Base-by-base conservation (phyloP, 768 basidiomycete species). In the Russula sp. region DNA sequence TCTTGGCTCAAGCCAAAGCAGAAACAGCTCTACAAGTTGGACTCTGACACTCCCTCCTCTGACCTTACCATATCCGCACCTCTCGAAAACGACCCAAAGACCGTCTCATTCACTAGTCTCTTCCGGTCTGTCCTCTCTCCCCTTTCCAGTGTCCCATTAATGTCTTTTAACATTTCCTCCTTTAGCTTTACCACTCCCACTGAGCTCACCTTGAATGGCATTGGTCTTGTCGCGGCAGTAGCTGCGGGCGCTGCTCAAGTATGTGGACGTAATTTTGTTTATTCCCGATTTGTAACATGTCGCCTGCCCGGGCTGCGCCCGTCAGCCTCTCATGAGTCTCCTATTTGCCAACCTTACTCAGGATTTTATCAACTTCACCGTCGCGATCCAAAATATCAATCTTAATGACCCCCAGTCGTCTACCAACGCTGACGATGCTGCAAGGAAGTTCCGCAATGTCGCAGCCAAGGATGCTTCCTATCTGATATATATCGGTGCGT, bases 341-440 rank as follows among this genome's bases (percentile, higher is more conserved):
- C 77, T 95, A 40, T 95, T 96, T 71, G 94, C 91, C 44, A 83
- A 83, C 61, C 81, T 93, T 50, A 86, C 86, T 0, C 80, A 88
- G 68, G 74, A 79, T 35, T 91, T 91, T 73, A 83, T 91, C 68
- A 56, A 68, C n/a, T 91, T 91, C 66, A 70, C 73, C 10, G 57
- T 14, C 0, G 66, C 74, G 9, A 31, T 78, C 40, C 61, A 66
- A 1, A n/a, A 68, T 6, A 66, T 71, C 1, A 51, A 71, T 10
- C 45, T 42, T 5, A 73, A 74, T 2, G 66, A 75, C 53, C 62
- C 76, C 58, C 45, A 70, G 10, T 73, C 73, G 10, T 67, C 74
- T 2, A 70, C 69, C 16, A 75, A 73, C 3, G 49, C 78, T 18
- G 48, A 72, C 1, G 6, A 16, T 1, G 68, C 73, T 3, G 84